A percentile compares a stretch with the other conserved stretches of the same genome.
phyloP scores from a whole-genome alignment of 768 basidiomycete species.

The Cytidiella melzeri region DNA sequence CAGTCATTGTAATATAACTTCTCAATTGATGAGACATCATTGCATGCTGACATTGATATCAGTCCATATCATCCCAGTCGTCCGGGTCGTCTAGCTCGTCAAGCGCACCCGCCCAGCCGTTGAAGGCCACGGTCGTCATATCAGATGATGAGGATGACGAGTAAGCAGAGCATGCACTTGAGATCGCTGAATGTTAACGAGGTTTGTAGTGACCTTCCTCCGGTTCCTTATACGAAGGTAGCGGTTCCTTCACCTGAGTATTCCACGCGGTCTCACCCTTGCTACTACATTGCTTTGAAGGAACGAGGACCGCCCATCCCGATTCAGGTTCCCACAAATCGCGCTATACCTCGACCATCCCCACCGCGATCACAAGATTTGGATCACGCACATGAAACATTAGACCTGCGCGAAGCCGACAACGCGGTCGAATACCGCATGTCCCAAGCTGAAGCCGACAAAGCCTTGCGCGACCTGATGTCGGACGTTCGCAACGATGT shows the following conservation, averaged over 20 bases:
- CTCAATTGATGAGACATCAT: neutral
- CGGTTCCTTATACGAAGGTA: neutral
- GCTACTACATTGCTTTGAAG: neutral
- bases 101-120: neutral
- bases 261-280: neutral
- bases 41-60: neutral
- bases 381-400: constrained; percentile 27
- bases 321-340: constrained; percentile 33
- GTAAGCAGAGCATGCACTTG: neutral
- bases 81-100: neutral
- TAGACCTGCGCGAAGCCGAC: constrained; percentile 25
- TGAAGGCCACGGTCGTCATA: constrained; percentile 12
- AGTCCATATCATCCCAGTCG: constrained; percentile 7
- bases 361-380: neutral
- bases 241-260: neutral
- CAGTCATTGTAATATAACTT: constrained; percentile 1
- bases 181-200: neutral
- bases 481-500: constrained; percentile 28
- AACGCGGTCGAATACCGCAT: constrained; percentile 14
- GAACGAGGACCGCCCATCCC: constrained; percentile 17
- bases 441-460: constrained; percentile 19
- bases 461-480: constrained; percentile 20
- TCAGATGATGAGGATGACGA: constrained; percentile 23
- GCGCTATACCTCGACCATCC: constrained; percentile 12
- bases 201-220: too few species aligned